A percentile compares a stretch with the other conserved stretches of the same genome.
Conservation (phyloP, 1,139 yeast genomes). For the Saccharomyces pastorianus region DNA sequence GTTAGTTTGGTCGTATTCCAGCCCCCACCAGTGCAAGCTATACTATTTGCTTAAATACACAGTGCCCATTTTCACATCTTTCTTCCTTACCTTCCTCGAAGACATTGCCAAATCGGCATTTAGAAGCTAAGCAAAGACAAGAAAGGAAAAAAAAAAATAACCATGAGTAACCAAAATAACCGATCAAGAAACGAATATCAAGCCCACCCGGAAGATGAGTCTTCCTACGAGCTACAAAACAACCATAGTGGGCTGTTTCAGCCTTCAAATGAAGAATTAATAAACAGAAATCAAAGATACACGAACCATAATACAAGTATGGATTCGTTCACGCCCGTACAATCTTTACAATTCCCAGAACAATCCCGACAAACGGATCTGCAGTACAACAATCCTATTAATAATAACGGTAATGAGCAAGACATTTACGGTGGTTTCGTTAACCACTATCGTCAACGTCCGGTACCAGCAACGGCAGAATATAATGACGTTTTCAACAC, state of each 20-base stretch:
- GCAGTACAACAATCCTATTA: neutral
- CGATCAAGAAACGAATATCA: neutral
- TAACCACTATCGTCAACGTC: neutral
- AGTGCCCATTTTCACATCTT: neutral
- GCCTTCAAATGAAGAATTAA: neutral
- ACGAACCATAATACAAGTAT: neutral
- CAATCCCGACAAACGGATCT: neutral
- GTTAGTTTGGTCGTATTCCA: neutral
- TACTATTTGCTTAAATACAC: neutral
- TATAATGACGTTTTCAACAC: neutral
- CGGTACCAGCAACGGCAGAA: neutral
- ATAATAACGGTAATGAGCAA: neutral
- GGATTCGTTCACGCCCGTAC: neutral
- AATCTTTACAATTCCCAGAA: neutral
- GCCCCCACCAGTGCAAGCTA: neutral
- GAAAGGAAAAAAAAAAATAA: neutral
- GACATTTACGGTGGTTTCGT: neutral
- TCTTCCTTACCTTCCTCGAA: neutral
- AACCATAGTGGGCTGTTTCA: neutral
- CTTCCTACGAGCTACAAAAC: neutral
- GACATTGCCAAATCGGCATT: neutral
- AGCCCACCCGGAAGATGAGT: neutral
- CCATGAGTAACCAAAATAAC: neutral
- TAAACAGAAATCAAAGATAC: neutral
- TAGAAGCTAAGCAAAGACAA: neutral